phyloP scores from a whole-genome alignment of 495 filamentous ascomycete species.

The Thozetella sp. region DNA sequence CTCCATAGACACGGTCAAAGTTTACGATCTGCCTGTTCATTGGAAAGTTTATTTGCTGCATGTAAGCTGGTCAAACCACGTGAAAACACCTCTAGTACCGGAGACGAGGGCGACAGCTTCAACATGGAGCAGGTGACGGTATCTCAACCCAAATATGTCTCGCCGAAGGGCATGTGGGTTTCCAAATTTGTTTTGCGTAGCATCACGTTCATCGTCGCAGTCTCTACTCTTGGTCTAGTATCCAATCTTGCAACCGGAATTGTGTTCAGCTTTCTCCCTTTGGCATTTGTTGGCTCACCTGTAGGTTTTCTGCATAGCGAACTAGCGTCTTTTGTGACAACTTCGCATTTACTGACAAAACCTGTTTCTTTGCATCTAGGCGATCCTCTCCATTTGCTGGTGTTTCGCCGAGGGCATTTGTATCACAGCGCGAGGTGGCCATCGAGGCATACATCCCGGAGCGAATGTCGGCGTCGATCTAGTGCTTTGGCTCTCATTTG shows the following conservation, averaged over 20 bases:
- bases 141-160: background rate
- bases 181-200: background rate
- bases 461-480: background rate
- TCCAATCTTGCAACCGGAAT: background rate
- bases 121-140: too few species aligned
- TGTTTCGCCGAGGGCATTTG: background rate
- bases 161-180: background rate
- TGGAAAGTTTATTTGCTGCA: too few species aligned
- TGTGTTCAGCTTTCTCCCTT: background rate
- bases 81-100: too few species aligned
- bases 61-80: too few species aligned
- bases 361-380: background rate
- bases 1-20: too few species aligned
- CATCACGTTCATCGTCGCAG: background rate
- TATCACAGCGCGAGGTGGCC: background rate
- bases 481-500: background rate
- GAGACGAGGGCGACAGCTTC: too few species aligned
- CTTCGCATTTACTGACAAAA: background rate
- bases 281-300: background rate
- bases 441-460: background rate
- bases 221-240: background rate
- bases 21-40: too few species aligned
- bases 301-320: background rate
- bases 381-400: background rate
- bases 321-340: background rate